Conservation (phyloP, 2,329 filamentous ascomycete genomes). For the Paracoccidioides lutzii region DNA sequence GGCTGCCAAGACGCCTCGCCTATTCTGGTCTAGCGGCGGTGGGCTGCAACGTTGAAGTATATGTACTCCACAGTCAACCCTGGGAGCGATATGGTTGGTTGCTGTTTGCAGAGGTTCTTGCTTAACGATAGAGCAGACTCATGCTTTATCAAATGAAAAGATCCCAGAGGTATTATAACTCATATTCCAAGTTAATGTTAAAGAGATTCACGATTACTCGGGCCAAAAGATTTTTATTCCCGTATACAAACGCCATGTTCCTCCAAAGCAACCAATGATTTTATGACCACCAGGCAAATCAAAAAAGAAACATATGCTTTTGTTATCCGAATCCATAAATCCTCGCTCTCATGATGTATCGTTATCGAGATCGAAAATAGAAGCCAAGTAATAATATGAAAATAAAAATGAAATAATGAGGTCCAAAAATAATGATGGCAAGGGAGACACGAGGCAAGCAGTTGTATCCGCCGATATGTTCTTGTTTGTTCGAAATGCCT, state of each 20-base stretch:
- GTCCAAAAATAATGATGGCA: no score
- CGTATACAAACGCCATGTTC: not conserved
- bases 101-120: no score
- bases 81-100: no score
- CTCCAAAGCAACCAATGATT: not conserved
- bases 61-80: no score
- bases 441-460: not conserved
- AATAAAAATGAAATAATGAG: not conserved
- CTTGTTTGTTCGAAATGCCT: not conserved
- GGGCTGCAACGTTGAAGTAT: no score
- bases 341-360: not conserved
- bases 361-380: not conserved
- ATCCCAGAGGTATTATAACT: not conserved
- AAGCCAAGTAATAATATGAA: not conserved
- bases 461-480: not conserved
- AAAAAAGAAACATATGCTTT: not conserved
- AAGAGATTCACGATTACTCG: not conserved
- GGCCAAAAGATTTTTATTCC: not conserved
- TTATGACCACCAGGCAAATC: not conserved
- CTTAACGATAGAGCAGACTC: no score
- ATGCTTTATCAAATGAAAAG: no score
- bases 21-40: not conserved
- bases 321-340: not conserved
- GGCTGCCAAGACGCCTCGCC: not conserved
- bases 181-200: not conserved